A percentile compares a stretch with the other conserved stretches of the same genome.
Conservation (phyloP, 352 stramenopile species). For the Phytophthora brassicae region DNA sequence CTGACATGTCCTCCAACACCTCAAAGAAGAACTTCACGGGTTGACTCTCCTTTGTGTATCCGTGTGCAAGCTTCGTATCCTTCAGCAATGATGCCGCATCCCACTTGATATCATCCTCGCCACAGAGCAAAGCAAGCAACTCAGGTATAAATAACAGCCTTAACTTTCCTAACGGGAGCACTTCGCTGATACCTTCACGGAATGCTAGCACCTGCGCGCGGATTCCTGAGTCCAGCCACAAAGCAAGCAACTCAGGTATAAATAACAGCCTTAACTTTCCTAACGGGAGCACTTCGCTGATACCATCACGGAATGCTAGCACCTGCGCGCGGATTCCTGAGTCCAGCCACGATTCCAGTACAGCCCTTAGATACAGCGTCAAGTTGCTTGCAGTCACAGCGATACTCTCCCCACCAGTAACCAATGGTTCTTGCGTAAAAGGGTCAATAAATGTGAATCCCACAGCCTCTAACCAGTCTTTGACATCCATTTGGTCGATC, state of each 20-base stretch:
- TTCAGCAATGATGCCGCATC: slow-evolving; percentile 57
- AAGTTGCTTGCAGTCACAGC: slow-evolving; percentile 63
- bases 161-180: slow-evolving; percentile 71
- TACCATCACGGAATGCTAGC: slow-evolving; percentile 71
- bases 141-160: slow-evolving; percentile 70
- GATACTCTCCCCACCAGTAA: slow-evolving; percentile 41
- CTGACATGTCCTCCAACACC: slow-evolving; percentile 67
- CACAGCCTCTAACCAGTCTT: slow-evolving; percentile 68
- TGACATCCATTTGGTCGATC: slow-evolving; percentile 54
- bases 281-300: slow-evolving; percentile 72
- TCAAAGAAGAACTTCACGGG: slow-evolving; percentile 74
- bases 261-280: slow-evolving; percentile 73
- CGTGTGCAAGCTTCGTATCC: slow-evolving; percentile 80
- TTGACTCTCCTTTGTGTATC: slow-evolving; percentile 76
- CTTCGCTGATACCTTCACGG: slow-evolving; percentile 72
- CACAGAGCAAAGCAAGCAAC: slow-evolving; percentile 67
- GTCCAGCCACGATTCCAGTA: slow-evolving; percentile 64
- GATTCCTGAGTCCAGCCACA: slow-evolving; percentile 74
- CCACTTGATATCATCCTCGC: slow-evolving; percentile 76
- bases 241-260: slow-evolving; percentile 59
- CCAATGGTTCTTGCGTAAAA: slow-evolving; percentile 66
- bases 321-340: slow-evolving; percentile 68
- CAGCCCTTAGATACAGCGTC: slow-evolving; percentile 49
- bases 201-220: slow-evolving; percentile 68
- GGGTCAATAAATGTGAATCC: slow-evolving; percentile 79